These are phyloP conservation scores for Phytophthora sp. DNA, from an alignment of 352 stramenopile genomes.

Conservation along the genomic window DNA sequence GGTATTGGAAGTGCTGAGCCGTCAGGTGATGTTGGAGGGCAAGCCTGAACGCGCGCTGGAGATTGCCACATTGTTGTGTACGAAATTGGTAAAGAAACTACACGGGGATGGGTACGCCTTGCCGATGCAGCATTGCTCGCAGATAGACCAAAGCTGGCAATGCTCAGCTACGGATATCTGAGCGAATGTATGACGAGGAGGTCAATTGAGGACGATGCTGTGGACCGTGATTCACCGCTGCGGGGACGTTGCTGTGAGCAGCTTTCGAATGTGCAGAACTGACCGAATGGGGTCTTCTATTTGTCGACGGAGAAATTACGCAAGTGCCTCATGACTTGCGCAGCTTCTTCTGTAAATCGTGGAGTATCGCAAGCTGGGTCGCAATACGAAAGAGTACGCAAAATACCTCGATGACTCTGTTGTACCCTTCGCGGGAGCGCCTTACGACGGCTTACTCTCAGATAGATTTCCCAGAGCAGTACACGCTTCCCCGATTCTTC, in stretches of 20 bases:
- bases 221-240: background rate
- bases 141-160: conserved; percentile 40
- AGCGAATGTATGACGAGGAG: conserved; percentile 7
- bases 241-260: conserved; percentile 30
- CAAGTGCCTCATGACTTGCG: conserved; percentile 38
- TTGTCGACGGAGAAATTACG: conserved; percentile 30
- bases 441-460: conserved; percentile 8
- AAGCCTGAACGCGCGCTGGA: conserved; percentile 29
- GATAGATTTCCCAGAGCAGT: conserved; percentile 4
- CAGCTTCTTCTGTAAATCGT: conserved; percentile 24
- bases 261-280: conserved; percentile 28
- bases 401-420: conserved; percentile 5
- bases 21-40: conserved; percentile 40
- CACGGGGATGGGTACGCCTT: conserved; percentile 41
- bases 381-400: conserved; percentile 12
- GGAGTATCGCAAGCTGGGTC: conserved; percentile 29
- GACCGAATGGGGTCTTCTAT: conserved; percentile 48
- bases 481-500: conserved; percentile 50
- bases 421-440: conserved; percentile 16
- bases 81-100: conserved; percentile 8
- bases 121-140: conserved; percentile 36
- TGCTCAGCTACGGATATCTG: conserved; percentile 43
- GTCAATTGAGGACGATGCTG: background rate
- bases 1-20: conserved; percentile 37
- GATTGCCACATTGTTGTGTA: conserved; percentile 40